Conservation (phyloP, 805 yeast species). For the Hanseniaspora meyeri region DNA sequence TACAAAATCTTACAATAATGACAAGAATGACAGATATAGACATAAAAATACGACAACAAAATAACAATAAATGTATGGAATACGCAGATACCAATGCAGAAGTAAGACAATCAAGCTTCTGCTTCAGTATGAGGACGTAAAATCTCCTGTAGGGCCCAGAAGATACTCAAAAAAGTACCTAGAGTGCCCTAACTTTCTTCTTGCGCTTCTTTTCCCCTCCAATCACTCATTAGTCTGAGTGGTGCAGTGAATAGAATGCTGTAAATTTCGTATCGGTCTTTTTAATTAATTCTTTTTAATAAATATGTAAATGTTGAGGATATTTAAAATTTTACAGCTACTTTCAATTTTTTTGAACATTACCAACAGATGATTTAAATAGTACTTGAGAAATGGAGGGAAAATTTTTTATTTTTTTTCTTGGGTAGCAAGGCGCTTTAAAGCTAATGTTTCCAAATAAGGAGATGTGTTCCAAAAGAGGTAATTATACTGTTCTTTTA, state of each 20-base stretch:
- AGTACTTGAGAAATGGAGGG: not conserved
- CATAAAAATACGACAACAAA: not conserved
- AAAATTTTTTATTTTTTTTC: not conserved
- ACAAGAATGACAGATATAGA: not conserved
- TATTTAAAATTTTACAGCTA: too few species aligned
- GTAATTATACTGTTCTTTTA: not conserved
- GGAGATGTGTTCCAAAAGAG: not conserved
- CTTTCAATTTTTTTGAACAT: not conserved
- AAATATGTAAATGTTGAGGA: too few species aligned
- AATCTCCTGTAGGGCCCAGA: constrained; percentile 15
- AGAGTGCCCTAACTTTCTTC: constrained; percentile 17
- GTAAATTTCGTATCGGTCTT: constrained; percentile 25
- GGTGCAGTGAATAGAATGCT: constrained; percentile 32
- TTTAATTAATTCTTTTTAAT: constrained; percentile 1
- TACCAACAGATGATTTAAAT: too few species aligned
- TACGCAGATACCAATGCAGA: constrained; percentile 28
- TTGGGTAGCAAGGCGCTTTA: not conserved
- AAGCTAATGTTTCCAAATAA: not conserved
- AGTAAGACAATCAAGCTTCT: constrained; percentile 15
- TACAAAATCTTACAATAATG: not conserved
- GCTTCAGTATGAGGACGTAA: constrained; percentile 31
- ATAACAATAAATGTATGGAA: constrained; percentile 15
- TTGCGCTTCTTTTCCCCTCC: constrained; percentile 32
- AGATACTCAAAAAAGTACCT: constrained; percentile 7
- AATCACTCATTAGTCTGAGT: constrained; percentile 26